Conservation (phyloP, 331 rosid genomes). For the Spiraea crenata region DNA sequence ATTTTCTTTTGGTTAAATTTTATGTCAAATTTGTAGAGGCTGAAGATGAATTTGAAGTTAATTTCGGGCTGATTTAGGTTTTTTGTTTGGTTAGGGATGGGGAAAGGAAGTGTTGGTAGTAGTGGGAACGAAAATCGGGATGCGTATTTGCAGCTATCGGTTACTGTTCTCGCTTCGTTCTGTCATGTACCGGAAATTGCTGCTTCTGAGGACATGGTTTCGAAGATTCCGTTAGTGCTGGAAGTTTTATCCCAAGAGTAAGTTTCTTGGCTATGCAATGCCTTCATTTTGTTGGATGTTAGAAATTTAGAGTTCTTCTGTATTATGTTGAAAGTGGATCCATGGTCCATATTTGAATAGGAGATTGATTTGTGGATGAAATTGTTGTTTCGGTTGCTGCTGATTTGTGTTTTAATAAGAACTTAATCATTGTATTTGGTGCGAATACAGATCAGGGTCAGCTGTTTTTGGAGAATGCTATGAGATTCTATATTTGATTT, state of each 20-base stretch:
- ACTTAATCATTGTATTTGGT: neutral
- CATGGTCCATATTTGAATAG: neutral
- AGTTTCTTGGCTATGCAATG: slow-evolving; percentile 16
- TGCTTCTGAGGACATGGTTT: slow-evolving; percentile 61
- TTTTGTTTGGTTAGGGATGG: slow-evolving; percentile 31
- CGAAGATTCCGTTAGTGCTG: slow-evolving; percentile 58
- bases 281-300: neutral
- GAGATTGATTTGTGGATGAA: neutral
- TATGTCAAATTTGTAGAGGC: neutral
- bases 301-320: neutral
- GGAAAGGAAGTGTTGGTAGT: slow-evolving; percentile 34
- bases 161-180: slow-evolving; percentile 73
- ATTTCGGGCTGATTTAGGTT: slow-evolving; percentile 1
- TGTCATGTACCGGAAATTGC: slow-evolving; percentile 82
- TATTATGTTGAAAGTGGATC: neutral
- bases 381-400: neutral
- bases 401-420: neutral
- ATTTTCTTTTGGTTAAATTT: neutral
- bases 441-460: slow-evolving; percentile 51
- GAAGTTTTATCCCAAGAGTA: slow-evolving; percentile 61
- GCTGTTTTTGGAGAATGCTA: slow-evolving; percentile 69
- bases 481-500: slow-evolving; percentile 76
- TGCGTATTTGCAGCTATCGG: slow-evolving; percentile 70
- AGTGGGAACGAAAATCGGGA: slow-evolving; percentile 47
- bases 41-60: neutral